These are phyloP conservation scores for Mycena galopus DNA, from an alignment of 768 basidiomycete genomes.

Conservation along the genomic window DNA sequence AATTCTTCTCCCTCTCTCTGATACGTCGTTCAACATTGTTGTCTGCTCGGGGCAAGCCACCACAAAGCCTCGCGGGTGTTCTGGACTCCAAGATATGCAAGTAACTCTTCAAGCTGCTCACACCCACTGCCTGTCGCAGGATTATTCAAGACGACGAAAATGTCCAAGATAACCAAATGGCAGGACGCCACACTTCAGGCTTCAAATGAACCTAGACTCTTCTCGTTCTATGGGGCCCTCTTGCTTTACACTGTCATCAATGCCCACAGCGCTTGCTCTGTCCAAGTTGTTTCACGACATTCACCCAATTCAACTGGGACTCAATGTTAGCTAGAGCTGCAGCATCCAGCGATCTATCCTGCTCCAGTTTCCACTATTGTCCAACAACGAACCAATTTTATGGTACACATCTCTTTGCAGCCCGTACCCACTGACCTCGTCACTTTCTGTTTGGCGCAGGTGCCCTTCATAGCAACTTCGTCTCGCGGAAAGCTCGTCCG, in stretches of 20 bases:
- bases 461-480: not conserved
- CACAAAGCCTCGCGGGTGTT: not conserved
- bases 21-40: not conserved
- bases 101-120: slow-evolving; percentile 2
- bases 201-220: not conserved
- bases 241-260: not conserved
- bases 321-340: too few relatives aligned
- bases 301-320: too few relatives aligned
- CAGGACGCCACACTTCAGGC: not conserved
- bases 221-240: not conserved
- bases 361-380: too few relatives aligned
- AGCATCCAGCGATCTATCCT: too few relatives aligned
- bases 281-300: too few relatives aligned
- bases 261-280: too few relatives aligned
- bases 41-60: slow-evolving; percentile 3
- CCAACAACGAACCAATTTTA: too few relatives aligned
- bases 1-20: slow-evolving; percentile 2
- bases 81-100: not conserved
- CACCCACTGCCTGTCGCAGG: not conserved
- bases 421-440: too few relatives aligned
- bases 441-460: too few relatives aligned
- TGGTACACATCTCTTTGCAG: too few relatives aligned
- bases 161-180: not conserved
- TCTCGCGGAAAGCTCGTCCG: not conserved
- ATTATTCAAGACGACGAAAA: not conserved